Evolutionary conservation across 202 grass and related monocot genomes (phyloP), one percentile per base, ranked within the genome.

Genomic region (Elaeis oleifera): DNA sequence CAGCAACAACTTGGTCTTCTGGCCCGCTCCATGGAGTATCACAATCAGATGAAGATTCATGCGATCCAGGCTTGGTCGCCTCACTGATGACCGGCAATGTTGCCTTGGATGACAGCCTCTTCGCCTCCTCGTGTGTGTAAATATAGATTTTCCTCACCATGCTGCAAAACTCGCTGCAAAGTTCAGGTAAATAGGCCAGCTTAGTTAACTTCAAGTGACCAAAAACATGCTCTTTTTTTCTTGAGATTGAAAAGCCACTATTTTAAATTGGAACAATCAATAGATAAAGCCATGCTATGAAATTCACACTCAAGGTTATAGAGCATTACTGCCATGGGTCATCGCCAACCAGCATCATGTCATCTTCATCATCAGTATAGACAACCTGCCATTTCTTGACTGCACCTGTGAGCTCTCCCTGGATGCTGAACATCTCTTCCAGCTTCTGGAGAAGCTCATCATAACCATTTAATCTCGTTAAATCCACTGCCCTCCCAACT

Each of bases 261-360:
- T 14, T 44, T 44, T 44, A 44, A 44, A 44, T 44, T 44, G 36
- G 36, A 44, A 44, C 8, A 44, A 14, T 44, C 36, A 44, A 44
- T 44, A 44, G 8, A 13, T 13, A 2, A 44, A 14, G 7, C 36
- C 36, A 44, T 44, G 29, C 36, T 24, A 48, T 26, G 13, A 67
- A 53, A 44, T 24, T 7, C 28, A 56, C 5, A 14, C 39, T 29
- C 28, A 54, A 78, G 21, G 32, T 17, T 66, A 74, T 80, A 16
- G 13, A 56, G n/a, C n/a, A 27, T 79, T 99, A 99, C 94, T 81
- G 56, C 94, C 94, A 99, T 55, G 88, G 94, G 73, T 99, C 88
- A 24, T 99, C 94, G 49, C 94, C 94, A 67, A 89, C 88, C 61
- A 85, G 66, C 94, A 97, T 97, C 64, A 84, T 89, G 65, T 97